phyloP scores from a whole-genome alignment of 768 basidiomycete genomes.

The Cubamyces lactineus region DNA sequence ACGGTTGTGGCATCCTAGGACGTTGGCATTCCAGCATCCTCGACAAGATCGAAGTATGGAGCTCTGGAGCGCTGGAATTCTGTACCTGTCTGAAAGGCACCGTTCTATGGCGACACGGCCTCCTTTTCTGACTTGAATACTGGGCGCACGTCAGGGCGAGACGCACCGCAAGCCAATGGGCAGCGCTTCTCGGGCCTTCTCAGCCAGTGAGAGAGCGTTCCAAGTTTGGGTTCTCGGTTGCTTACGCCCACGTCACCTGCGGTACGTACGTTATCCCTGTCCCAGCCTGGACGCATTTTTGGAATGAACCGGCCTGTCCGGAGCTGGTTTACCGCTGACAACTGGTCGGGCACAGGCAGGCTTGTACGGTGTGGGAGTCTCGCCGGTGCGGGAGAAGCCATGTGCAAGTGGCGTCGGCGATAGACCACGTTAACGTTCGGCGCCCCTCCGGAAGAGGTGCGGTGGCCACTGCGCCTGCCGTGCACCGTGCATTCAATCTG shows the following conservation, averaged over 20 bases:
- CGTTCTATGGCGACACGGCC: no score
- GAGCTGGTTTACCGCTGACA: background rate
- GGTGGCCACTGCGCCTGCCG: background rate
- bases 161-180: no score
- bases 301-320: background rate
- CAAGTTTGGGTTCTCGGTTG: background rate
- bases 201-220: background rate
- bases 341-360: background rate
- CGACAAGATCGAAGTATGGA: no score
- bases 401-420: background rate
- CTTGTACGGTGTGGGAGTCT: background rate
- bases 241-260: background rate
- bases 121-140: no score
- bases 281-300: background rate
- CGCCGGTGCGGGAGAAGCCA: background rate
- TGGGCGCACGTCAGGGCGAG: no score
- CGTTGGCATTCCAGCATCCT: no score
- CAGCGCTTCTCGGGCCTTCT: background rate
- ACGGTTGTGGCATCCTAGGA: no score
- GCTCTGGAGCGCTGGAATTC: no score
- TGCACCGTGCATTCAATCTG: no score
- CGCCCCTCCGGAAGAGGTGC: background rate
- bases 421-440: background rate
- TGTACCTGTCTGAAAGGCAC: no score
- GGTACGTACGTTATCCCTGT: background rate